phyloP scores from a whole-genome alignment of 2,329 filamentous ascomycete species.

The Diaporthe sp. region DNA sequence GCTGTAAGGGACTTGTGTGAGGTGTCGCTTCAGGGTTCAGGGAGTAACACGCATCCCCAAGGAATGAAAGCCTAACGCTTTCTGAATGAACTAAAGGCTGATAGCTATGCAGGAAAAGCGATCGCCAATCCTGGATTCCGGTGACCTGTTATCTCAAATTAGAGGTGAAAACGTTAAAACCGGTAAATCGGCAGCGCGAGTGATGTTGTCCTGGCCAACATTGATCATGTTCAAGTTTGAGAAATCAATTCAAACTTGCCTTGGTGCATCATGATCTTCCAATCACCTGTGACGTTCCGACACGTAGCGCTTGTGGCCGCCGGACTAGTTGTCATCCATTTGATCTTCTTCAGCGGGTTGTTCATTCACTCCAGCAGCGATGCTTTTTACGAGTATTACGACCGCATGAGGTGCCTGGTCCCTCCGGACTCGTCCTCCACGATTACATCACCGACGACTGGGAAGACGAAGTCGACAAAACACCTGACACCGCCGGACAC shows the following conservation, averaged over 20 bases:
- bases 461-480: background rate
- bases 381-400: constrained; percentile 8
- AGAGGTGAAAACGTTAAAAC: background rate
- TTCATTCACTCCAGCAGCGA: background rate
- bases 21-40: background rate
- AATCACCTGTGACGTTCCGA: constrained; percentile 5
- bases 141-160: background rate
- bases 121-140: background rate
- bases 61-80: background rate
- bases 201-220: background rate
- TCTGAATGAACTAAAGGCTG: background rate
- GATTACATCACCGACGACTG: background rate
- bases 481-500: background rate
- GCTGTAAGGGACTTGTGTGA: background rate
- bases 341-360: constrained; percentile 14
- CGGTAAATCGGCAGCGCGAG: background rate
- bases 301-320: constrained; percentile 12
- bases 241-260: background rate
- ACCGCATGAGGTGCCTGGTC: constrained; percentile 14
- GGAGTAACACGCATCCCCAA: background rate
- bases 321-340: background rate
- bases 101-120: background rate
- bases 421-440: constrained; percentile 3
- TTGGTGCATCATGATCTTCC: background rate
- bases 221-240: background rate